phyloP scores from a whole-genome alignment of 768 basidiomycete genomes.

The Cystobasidium tubakii region DNA sequence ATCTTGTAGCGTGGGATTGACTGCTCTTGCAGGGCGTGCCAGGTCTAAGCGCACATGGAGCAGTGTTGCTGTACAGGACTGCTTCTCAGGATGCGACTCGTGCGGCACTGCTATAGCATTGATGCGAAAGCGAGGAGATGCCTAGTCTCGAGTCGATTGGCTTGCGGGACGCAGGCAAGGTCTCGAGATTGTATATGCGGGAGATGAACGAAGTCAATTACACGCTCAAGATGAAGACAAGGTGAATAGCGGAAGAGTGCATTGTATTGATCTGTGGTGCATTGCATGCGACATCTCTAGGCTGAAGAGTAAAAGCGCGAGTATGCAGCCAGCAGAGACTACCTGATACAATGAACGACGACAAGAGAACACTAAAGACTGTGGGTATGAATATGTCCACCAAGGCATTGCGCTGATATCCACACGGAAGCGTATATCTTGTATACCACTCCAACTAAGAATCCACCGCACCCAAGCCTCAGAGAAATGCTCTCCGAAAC shows the following conservation, averaged over 20 bases:
- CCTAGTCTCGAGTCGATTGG: background rate
- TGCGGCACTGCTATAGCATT: background rate
- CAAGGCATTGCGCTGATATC: conserved; percentile 33
- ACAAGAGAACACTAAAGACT: no score
- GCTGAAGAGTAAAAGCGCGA: no score
- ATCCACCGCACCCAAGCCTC: conserved; percentile 36
- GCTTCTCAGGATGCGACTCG: background rate
- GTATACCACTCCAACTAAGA: background rate
- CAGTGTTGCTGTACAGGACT: background rate
- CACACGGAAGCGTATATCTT: background rate
- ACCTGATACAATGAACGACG: background rate
- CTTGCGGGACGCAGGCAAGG: background rate
- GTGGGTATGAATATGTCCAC: conserved; percentile 24
- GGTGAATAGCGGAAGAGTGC: no score
- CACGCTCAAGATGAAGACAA: no score
- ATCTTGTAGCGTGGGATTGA: background rate
- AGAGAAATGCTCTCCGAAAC: background rate
- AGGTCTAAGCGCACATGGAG: no score
- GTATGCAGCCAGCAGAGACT: background rate
- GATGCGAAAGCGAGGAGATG: no score
- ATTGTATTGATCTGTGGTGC: no score
- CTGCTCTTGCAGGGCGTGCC: no score
- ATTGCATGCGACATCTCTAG: no score
- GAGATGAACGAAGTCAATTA: no score
- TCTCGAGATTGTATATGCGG: no score